Base-by-base conservation (phyloP, 169 alveolate species). In the Babesia gibsoni region DNA sequence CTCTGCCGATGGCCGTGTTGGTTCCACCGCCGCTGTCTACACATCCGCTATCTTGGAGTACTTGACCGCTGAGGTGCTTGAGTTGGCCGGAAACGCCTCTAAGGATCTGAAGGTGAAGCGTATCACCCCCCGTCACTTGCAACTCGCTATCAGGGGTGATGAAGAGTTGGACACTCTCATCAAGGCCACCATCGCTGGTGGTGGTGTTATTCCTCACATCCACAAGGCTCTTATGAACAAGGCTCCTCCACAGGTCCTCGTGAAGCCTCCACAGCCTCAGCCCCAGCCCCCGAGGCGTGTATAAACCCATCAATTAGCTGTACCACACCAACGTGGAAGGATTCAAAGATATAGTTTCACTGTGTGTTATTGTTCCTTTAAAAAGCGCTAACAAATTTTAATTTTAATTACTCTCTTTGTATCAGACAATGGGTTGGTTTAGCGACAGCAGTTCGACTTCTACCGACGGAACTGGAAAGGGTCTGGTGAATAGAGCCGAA, bases 1-100 rank as follows among this genome's bases (percentile, higher is more conserved):
- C 50, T 89, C 96, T 43, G 97, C 99, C 8, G 96, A 95, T 70
- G 97, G 98, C 77, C 91, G 99, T 90, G 99, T 98, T 30, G 99
- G 99, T 33, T 98, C 99, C 23, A 97, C 99, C 2, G 99, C 99
- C 23, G 99, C 99, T 32, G 99, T 98, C 30, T 98, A 98, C 88
- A 93, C 99, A 57, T 98, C 99, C 35, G 99, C 99, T 48, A 96
- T 98, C 67, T 85, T 98, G 66, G 99, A 98, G 90, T 98, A 98
- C 89, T 91, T 98, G 48, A 96, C 99, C 41, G 99, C 99, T 41
- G 99, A 98, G 86, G 99, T 98, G 46, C 94, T 98, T 36, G 99
- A 98, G 91, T 85, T 98, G 77, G 99, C 99, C 29, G 99, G 99
- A 39, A 98, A 98, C 89, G 99, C 99, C 20, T 90, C 98, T 65